Evolutionary conservation across 148 eudicot species (phyloP), one percentile per base, ranked within the genome.

Genomic region (Rhododendron vialii): DNA sequence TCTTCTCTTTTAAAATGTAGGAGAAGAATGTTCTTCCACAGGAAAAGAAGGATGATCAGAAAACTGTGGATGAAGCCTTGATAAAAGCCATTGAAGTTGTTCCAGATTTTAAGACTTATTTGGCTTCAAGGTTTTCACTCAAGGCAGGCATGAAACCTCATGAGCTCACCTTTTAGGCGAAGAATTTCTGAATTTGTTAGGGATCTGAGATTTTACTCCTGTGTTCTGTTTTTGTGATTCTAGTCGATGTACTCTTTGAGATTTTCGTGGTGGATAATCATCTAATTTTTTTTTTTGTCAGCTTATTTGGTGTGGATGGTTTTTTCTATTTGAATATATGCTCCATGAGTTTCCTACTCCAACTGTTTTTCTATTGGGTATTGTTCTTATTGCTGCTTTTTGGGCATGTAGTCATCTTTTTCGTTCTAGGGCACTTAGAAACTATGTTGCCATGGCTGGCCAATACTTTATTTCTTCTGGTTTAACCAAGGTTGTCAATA

Each of bases 71-170:
- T 85, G 88, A 89, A 22, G 26, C 94, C 24, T 88, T 94, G 92
- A 43, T 93, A 61, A 93, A 90, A 57, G 74, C 93, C 73, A 84
- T 94, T 14, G 95, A 94, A 86, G 88, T 87, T 15, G 97, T 93
- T 53, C 90, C 94, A 2, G 93, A 92, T 10, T 88, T 92, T 89
- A 94, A 91, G 88, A 75, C 90, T 7, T 94, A 94, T 89, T 89
- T 93, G 89, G 92, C 87, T 87, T 91, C 95, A 5, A 93, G 97
- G 55, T 94, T 94, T 80, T 94, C 97, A 1, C 91, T 93, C 33
- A 92, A 89, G 91, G 87, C 92, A 82, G 94, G 96, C 90, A 88
- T 93, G 95, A 94, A 91, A 83, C 97, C 97, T 20, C 97, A 93
- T 84, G 94, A 93, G 88, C 85, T 94, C 45, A 91, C 91, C 84